phyloP scores from a whole-genome alignment of 2,329 filamentous ascomycete species.

The Penicillium sp. region DNA sequence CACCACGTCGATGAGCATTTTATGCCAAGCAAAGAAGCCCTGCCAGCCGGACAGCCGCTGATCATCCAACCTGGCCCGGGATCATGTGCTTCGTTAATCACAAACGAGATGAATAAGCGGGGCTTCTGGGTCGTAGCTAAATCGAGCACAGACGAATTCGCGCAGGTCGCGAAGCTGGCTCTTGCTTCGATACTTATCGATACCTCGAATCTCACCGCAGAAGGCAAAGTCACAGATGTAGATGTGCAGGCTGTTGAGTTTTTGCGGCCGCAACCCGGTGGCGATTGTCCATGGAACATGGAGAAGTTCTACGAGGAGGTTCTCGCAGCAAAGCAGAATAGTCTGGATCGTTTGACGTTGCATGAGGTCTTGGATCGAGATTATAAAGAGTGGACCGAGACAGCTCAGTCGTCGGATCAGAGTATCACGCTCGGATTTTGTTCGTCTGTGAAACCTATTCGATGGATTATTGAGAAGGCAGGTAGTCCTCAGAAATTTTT shows the following conservation, averaged over 20 bases:
- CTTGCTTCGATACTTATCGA: slow-evolving; percentile 47
- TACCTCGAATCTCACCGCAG: slow-evolving; percentile 46
- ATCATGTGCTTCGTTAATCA: slow-evolving; percentile 61
- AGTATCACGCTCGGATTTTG: slow-evolving; percentile 57
- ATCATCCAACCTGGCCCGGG: slow-evolving; percentile 56
- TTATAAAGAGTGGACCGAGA: slow-evolving; percentile 63
- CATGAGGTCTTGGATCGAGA: slow-evolving; percentile 62
- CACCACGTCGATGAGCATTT: slow-evolving; percentile 62
- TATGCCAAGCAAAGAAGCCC: slow-evolving; percentile 40
- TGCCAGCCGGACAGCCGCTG: slow-evolving; percentile 47
- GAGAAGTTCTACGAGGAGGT: slow-evolving; percentile 54
- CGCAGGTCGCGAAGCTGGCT: slow-evolving; percentile 40
- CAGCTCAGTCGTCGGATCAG: slow-evolving; percentile 26
- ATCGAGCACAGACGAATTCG: slow-evolving; percentile 4
- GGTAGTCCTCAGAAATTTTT: slow-evolving; percentile 37
- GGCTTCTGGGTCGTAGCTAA: slow-evolving; percentile 20
- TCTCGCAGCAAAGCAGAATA: slow-evolving; percentile 56
- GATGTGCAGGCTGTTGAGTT: slow-evolving; percentile 51
- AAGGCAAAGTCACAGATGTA: slow-evolving; percentile 49
- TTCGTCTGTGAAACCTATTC: slow-evolving; percentile 58
- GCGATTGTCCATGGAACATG: slow-evolving; percentile 45
- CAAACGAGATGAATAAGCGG: slow-evolving; percentile 51
- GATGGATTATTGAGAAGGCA: slow-evolving; percentile 55
- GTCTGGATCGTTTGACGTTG: slow-evolving; percentile 53
- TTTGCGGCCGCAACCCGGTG: slow-evolving; percentile 53